These are phyloP conservation scores for Diplocarpon rosae DNA, from an alignment of 2,329 filamentous ascomycete genomes.

Conservation along the genomic window DNA sequence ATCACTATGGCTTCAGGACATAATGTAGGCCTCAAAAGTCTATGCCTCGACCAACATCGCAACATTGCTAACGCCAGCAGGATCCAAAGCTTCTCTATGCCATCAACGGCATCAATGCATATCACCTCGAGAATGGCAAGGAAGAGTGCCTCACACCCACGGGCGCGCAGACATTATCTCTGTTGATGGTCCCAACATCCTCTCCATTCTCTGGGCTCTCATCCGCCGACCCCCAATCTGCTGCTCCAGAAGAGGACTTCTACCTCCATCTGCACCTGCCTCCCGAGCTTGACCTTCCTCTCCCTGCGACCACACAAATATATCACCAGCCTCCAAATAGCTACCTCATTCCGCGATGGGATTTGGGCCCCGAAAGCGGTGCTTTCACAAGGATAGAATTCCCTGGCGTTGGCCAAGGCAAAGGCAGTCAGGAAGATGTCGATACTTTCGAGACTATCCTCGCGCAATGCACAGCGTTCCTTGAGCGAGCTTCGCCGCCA, in stretches of 20 bases:
- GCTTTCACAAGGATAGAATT: conserved; percentile 94
- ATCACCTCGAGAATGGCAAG: conserved; percentile 79
- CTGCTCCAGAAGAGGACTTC: conserved; percentile 73
- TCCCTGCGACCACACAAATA: conserved; percentile 93
- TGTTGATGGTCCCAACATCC: conserved; percentile 91
- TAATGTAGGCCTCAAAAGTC: conserved; percentile 16
- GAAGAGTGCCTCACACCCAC: conserved; percentile 74
- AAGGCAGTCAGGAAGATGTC: conserved; percentile 76
- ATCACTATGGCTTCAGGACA: conserved; percentile 23
- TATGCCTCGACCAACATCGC: not conserved
- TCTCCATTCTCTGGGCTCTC: conserved; percentile 50
- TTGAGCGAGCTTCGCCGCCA: conserved; percentile 64
- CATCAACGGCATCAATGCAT: conserved; percentile 79
- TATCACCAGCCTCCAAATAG: conserved; percentile 89
- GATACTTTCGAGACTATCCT: conserved; percentile 97
- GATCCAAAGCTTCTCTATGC: conserved; percentile 58
- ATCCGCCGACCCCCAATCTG: conserved; percentile 42
- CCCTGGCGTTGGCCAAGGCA: conserved; percentile 57
- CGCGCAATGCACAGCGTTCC: conserved; percentile 93
- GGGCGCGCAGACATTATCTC: conserved; percentile 80
- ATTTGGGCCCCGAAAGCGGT: conserved; percentile 75
- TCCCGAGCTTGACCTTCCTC: conserved; percentile 83
- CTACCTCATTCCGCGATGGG: conserved; percentile 93
- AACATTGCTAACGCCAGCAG: conserved; percentile 14
- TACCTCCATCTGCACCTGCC: conserved; percentile 93